Base-by-base conservation (phyloP, 202 grass and related monocot species). In the Schoenoplectus triqueter region DNA sequence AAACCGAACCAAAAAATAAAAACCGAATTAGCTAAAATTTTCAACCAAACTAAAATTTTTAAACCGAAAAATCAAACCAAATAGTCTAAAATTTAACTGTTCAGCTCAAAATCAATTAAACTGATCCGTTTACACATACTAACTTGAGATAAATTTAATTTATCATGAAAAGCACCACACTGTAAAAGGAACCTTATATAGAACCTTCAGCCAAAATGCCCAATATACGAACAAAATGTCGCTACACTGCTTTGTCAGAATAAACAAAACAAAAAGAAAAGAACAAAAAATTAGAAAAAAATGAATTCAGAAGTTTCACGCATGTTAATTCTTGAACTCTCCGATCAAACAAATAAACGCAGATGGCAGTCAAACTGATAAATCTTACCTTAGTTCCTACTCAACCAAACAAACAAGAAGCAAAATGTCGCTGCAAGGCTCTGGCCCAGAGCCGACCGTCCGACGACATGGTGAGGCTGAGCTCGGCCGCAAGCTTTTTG, bases 401-500 rank as follows among this genome's bases (percentile, higher is more conserved):
- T 73, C n/a, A 69, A 45, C 17, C 57, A 39, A 22, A 39, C 8
- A 77, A 78, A 56, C 69, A 78, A 61, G n/a, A 18, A 22, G 75
- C 10, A 42, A 78, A 78, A 78, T 78, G 84, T 17, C 82, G 81
- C 15, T 84, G 87, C 70, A 93, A 89, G 13, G 88, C 86, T 61
- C 91, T 85, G 73, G 87, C 78, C 91, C 91, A 91, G 15, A 85
- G 86, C 46, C 86, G 76, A 47, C 87, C 82, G 0, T 54, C 82
- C 6, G 91, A 91, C 40, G 93, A 91, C 13, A 85, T 85, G 10
- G 86, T 91, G 4, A 95, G 89, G 9, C 89, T 89, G 17, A 93
- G 22, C 68, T 96, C 94, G 3, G 86, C 94, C 1, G 94, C 94
- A 8, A 80, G 85, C 86, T 92, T 97, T 87, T 93, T 93, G 11